phyloP scores from a whole-genome alignment of 352 stramenopile genomes.

The Phytophthora pseudosyringae region DNA sequence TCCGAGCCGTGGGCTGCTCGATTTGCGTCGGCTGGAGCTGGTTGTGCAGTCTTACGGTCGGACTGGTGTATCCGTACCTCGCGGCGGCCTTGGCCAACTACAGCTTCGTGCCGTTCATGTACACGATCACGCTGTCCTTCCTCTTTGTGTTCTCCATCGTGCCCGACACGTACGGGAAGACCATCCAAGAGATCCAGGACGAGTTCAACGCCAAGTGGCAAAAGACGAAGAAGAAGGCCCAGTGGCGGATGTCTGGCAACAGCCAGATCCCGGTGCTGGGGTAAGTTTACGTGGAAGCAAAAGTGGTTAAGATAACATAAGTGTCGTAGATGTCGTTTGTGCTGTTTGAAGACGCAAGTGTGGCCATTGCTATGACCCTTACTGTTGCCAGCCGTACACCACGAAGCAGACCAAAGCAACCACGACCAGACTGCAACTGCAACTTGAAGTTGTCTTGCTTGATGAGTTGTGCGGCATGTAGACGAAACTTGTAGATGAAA shows the following conservation, averaged over 20 bases:
- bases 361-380: too few species aligned
- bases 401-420: too few species aligned
- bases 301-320: conserved; percentile 11
- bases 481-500: conserved; percentile 12
- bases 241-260: conserved; percentile 20
- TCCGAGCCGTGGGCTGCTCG: conserved; percentile 45
- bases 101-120: conserved; percentile 60
- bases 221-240: conserved; percentile 12
- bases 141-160: conserved; percentile 46
- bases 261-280: conserved; percentile 26
- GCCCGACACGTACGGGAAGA: conserved; percentile 70
- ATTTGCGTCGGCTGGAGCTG: conserved; percentile 55
- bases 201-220: conserved; percentile 37
- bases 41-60: conserved; percentile 52
- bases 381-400: too few species aligned
- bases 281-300: conserved; percentile 2
- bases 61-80: conserved; percentile 60
- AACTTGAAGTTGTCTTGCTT: conserved; percentile 31
- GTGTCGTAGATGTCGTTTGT: not conserved
- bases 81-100: conserved; percentile 45
- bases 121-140: conserved; percentile 47
- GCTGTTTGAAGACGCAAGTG: too few species aligned
- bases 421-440: not conserved
- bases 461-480: conserved; percentile 10
- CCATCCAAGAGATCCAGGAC: conserved; percentile 60